These are phyloP conservation scores for Penicillium decumbens DNA, from an alignment of 2,329 filamentous ascomycete species.

Conservation along the genomic window DNA sequence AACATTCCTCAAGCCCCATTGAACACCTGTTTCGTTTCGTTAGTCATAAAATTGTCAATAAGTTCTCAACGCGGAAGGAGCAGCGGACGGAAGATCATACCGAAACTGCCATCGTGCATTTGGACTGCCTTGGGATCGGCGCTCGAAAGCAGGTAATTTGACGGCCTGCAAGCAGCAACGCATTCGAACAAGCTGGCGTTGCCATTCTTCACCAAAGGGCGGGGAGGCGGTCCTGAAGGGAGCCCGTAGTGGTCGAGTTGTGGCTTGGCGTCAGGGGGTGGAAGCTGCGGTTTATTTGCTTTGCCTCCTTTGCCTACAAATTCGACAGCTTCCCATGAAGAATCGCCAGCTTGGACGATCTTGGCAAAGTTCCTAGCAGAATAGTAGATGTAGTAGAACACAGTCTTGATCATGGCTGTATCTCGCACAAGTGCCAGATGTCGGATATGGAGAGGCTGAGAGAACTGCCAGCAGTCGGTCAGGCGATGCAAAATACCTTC, in stretches of 20 bases:
- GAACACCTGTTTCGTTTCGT: conserved; percentile 8
- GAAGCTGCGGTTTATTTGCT: conserved; percentile 24
- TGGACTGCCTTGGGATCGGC: conserved; percentile 33
- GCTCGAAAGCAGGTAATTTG: conserved; percentile 32
- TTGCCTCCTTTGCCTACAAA: conserved; percentile 32
- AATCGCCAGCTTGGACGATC: conserved; percentile 48
- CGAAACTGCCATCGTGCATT: conserved; percentile 29
- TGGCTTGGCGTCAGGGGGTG: conserved; percentile 30
- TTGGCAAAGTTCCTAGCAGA: conserved; percentile 50
- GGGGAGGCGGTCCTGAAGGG: conserved; percentile 29
- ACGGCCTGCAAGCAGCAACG: conserved; percentile 29
- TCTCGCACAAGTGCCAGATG: conserved; percentile 56
- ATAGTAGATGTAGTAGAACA: conserved; percentile 53
- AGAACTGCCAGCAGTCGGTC: conserved; percentile 53
- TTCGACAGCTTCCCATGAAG: conserved; percentile 53
- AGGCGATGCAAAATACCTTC: conserved; percentile 52
- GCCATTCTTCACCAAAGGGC: conserved; percentile 40
- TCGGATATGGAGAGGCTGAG: conserved; percentile 55
- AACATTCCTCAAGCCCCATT: conserved; percentile 3
- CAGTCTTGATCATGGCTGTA: conserved; percentile 45
- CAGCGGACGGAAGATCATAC: conserved; percentile 21
- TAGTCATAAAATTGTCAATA: background rate
- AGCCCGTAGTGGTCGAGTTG: conserved; percentile 49
- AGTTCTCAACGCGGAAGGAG: background rate
- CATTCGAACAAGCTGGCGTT: conserved; percentile 43